Conservation (phyloP, 108 stramenopile genomes). For the Cylindrotheca closterium region DNA sequence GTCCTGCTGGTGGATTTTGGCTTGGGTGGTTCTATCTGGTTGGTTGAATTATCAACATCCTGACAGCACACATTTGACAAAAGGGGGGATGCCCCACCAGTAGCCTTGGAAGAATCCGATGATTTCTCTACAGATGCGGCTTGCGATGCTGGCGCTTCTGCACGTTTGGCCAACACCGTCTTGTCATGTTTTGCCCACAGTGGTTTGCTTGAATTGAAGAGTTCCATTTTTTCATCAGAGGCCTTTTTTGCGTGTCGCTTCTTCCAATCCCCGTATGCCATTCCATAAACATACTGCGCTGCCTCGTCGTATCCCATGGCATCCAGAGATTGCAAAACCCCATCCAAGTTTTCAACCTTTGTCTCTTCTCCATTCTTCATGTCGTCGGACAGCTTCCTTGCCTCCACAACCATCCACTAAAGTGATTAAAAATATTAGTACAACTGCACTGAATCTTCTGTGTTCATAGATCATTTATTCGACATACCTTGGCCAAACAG, state of each 20-base stretch:
- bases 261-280: conserved; percentile 84
- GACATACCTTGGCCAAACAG: conserved; percentile 83
- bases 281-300: conserved; percentile 82
- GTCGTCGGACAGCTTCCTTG: conserved; percentile 58
- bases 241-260: conserved; percentile 71
- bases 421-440: neutral
- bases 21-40: neutral
- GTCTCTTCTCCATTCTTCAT: conserved; percentile 1
- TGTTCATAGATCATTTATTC: conserved; percentile 5
- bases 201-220: conserved; percentile 67
- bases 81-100: conserved; percentile 31
- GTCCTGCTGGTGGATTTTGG: conserved; percentile 8
- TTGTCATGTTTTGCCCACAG: conserved; percentile 82
- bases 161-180: conserved; percentile 48
- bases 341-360: neutral
- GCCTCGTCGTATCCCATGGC: conserved; percentile 86
- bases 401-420: conserved; percentile 84
- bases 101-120: neutral
- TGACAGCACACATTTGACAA: conserved; percentile 90
- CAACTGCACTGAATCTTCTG: too few relatives aligned
- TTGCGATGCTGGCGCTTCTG: conserved; percentile 10
- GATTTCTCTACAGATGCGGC: neutral
- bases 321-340: conserved; percentile 47
- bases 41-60: conserved; percentile 47
- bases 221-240: conserved; percentile 75